Conservation (phyloP, 2,329 filamentous ascomycete species). For the Dothidotthia symphoricarpi region DNA sequence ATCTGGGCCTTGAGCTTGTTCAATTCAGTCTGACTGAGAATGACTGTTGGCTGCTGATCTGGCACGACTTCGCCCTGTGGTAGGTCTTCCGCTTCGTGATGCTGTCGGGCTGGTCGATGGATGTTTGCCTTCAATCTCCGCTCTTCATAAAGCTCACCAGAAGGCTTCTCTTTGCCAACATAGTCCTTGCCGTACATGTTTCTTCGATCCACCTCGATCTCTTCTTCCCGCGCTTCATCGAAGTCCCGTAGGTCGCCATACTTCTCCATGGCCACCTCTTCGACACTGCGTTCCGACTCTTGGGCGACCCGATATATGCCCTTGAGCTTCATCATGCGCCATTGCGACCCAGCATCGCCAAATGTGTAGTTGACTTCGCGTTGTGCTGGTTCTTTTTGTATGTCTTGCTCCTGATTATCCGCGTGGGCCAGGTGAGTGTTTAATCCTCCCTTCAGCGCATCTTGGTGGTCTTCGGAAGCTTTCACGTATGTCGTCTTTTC, state of each 20-base stretch:
- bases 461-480: conserved; percentile 55
- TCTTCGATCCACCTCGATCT: conserved; percentile 81
- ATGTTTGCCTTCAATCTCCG: conserved; percentile 62
- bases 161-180: conserved; percentile 79
- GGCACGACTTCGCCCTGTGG: conserved; percentile 59
- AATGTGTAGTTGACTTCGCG: conserved; percentile 77
- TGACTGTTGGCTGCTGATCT: conserved; percentile 53
- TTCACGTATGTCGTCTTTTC: conserved; percentile 45
- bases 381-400: conserved; percentile 48
- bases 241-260: conserved; percentile 82
- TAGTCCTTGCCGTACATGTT: conserved; percentile 82
- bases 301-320: conserved; percentile 78
- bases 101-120: conserved; percentile 34
- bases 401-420: conserved; percentile 37
- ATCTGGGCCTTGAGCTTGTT: conserved; percentile 91
- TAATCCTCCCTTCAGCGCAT: conserved; percentile 72
- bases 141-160: conserved; percentile 80
- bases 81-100: conserved; percentile 31
- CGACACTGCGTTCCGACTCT: conserved; percentile 67
- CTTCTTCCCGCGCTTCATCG: conserved; percentile 89
- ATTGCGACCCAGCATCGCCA: conserved; percentile 84
- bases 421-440: conserved; percentile 68
- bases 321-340: conserved; percentile 94
- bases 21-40: conserved; percentile 72
- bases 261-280: conserved; percentile 78